These are phyloP conservation scores for Aspergillus tamarii DNA, from an alignment of 2,329 filamentous ascomycete species.

Conservation along the genomic window DNA sequence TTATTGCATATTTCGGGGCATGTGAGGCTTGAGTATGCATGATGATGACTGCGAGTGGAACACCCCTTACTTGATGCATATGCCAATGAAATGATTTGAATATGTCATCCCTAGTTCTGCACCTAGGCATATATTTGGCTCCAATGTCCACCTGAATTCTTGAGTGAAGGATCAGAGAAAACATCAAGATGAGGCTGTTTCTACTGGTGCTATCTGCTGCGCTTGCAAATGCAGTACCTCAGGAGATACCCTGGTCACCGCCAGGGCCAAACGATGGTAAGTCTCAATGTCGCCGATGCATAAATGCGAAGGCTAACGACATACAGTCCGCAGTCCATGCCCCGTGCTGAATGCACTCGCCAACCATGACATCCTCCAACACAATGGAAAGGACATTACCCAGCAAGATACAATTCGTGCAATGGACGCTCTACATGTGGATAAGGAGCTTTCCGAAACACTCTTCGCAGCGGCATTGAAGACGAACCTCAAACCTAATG, in stretches of 20 bases:
- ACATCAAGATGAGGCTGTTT: neutral
- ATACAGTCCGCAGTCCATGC: constrained; percentile 36
- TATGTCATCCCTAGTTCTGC: neutral
- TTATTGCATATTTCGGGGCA: neutral
- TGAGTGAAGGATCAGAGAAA: too few species aligned
- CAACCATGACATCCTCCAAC: constrained; percentile 47
- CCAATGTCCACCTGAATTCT: neutral
- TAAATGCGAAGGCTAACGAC: neutral
- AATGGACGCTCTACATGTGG: constrained; percentile 11
- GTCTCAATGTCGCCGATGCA: too few species aligned
- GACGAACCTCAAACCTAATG: constrained; percentile 8
- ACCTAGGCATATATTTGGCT: neutral
- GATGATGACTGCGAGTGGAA: too few species aligned
- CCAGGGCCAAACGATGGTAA: neutral
- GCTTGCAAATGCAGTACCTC: neutral
- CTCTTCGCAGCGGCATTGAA: neutral
- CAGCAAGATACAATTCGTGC: constrained; percentile 37
- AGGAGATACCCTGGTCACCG: neutral
- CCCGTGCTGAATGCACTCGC: constrained; percentile 46
- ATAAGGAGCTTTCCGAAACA: neutral
- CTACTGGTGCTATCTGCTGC: neutral
- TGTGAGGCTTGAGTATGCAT: too few species aligned
- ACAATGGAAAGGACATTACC: constrained; percentile 41
- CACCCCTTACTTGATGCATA: neutral
- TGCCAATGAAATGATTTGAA: neutral